phyloP scores from a whole-genome alignment of 2,329 filamentous ascomycete genomes.

The Lachnellula suecica region DNA sequence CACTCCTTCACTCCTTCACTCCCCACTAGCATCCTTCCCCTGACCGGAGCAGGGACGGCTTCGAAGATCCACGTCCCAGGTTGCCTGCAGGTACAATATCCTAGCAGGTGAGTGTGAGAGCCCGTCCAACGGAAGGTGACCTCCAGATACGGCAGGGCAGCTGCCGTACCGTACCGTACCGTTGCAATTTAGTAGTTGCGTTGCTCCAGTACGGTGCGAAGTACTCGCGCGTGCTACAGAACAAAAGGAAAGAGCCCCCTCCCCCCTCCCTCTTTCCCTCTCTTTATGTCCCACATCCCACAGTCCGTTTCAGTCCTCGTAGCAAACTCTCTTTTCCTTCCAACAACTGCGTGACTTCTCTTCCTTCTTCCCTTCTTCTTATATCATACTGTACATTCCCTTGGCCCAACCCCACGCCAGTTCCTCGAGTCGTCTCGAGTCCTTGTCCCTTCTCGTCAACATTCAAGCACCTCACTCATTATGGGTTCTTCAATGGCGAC shows the following conservation, averaged over 20 bases:
- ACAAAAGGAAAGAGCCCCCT: background rate
- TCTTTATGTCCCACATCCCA: background rate
- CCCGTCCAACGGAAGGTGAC: no score
- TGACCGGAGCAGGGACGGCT: background rate
- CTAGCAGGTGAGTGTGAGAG: no score
- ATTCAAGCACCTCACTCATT: constrained; percentile 15
- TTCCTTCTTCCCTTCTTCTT: background rate
- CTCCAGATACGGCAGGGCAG: no score
- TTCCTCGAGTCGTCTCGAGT: no score
- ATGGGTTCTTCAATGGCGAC: constrained; percentile 23
- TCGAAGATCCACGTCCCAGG: background rate
- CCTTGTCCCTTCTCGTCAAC: no score
- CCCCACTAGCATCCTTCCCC: no score
- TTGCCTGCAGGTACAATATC: background rate
- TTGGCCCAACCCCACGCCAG: no score
- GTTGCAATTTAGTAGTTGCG: no score
- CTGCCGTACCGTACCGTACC: no score
- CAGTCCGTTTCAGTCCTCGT: constrained; percentile 1
- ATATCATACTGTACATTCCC: no score
- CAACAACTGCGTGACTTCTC: background rate
- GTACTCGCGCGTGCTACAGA: background rate
- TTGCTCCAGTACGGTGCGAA: no score
- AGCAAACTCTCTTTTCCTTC: background rate
- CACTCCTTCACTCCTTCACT: no score
- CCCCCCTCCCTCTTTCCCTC: background rate